These are phyloP conservation scores for Xylariaceae sp. DNA, from an alignment of 2,329 filamentous ascomycete species.

Conservation along the genomic window DNA sequence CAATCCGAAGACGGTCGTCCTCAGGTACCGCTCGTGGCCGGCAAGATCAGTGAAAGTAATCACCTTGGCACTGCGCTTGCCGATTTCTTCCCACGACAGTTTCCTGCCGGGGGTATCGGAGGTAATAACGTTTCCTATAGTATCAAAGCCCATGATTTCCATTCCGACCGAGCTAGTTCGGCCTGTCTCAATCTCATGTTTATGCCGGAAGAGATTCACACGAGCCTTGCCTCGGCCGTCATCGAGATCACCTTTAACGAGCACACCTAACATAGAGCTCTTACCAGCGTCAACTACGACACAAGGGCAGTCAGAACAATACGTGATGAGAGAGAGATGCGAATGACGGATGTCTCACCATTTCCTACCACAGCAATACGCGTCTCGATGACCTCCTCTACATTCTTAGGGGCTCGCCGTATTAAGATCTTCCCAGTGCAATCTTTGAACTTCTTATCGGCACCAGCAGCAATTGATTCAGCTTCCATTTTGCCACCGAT, in stretches of 20 bases:
- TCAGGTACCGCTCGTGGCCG: conserved; percentile 89
- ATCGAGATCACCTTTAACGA: conserved; percentile 92
- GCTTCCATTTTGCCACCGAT: conserved; percentile 74
- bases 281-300: conserved; percentile 85
- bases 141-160: conserved; percentile 98
- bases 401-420: conserved; percentile 63
- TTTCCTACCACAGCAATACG: conserved; percentile 96
- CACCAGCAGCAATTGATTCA: conserved; percentile 39
- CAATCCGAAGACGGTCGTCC: conserved; percentile 93
- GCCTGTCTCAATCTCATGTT: conserved; percentile 94
- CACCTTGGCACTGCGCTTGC: conserved; percentile 88
- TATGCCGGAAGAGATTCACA: conserved; percentile 94
- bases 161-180: conserved; percentile 94
- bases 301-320: conserved; percentile 1
- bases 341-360: conserved; percentile 43
- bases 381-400: conserved; percentile 91
- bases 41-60: conserved; percentile 95
- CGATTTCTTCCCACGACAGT: conserved; percentile 96
- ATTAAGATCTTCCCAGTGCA: conserved; percentile 84
- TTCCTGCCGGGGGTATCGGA: conserved; percentile 76
- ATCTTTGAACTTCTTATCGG: conserved; percentile 61
- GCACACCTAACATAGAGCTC: conserved; percentile 88
- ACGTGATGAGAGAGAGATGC: not conserved
- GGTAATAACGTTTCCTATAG: conserved; percentile 71
- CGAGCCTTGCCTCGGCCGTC: conserved; percentile 90